Evolutionary conservation across 2,329 filamentous ascomycete genomes (phyloP).

Genomic region (Mollisia scopiformis): DNA sequence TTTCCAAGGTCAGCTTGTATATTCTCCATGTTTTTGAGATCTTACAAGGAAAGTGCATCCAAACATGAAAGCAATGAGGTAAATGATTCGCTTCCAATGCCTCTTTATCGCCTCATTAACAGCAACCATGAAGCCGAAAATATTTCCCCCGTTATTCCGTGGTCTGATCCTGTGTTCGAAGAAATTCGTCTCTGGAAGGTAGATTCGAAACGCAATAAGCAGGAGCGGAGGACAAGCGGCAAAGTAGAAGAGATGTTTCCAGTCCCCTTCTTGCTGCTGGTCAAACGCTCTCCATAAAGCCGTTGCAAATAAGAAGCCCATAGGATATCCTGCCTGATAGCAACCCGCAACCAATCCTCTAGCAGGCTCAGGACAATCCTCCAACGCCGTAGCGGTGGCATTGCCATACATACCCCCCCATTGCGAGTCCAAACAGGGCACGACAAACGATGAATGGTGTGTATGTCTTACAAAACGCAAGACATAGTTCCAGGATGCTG

Average conservation of each 20-base stretch:
- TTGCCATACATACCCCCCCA: constrained; percentile 83
- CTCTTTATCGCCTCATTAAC: neutral
- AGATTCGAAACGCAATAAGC: constrained; percentile 78
- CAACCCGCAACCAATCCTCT: constrained; percentile 82
- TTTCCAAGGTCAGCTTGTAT: no score
- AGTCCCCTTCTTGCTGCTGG: constrained; percentile 71
- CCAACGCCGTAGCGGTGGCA: constrained; percentile 76
- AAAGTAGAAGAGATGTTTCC: constrained; percentile 90
- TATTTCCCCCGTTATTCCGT: neutral
- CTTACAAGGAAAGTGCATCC: neutral
- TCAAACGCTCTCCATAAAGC: constrained; percentile 69
- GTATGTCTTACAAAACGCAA: constrained; percentile 77
- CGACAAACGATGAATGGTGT: constrained; percentile 69
- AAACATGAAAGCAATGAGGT: neutral
- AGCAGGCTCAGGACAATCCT: constrained; percentile 52
- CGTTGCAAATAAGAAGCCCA: constrained; percentile 79
- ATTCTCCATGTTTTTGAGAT: neutral
- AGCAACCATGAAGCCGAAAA: neutral
- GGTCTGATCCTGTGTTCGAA: constrained; percentile 45
- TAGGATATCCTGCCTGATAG: constrained; percentile 79
- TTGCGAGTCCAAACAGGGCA: constrained; percentile 76
- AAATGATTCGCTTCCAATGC: neutral
- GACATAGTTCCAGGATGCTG: constrained; percentile 70
- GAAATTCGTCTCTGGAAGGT: constrained; percentile 77
- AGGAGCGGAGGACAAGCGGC: constrained; percentile 78